Evolutionary conservation across 805 yeast species (phyloP).

Genomic region (Candida krabiensis): DNA sequence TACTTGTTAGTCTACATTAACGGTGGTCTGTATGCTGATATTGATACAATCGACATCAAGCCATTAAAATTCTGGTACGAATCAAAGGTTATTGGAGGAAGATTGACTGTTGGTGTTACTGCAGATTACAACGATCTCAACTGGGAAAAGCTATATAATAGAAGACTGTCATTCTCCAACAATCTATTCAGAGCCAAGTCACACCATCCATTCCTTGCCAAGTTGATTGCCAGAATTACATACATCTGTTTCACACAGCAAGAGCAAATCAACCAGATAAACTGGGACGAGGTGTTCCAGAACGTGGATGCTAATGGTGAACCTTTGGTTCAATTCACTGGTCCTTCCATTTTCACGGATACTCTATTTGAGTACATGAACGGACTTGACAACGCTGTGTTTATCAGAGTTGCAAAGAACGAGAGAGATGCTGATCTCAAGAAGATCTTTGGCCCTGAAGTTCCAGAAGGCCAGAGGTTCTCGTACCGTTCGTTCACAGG

Average conservation of each 20-base stretch:
- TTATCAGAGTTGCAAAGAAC: slow-evolving; percentile 31
- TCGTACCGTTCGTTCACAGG: slow-evolving; percentile 31
- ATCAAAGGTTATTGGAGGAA: slow-evolving; percentile 22
- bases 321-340: slow-evolving; percentile 34
- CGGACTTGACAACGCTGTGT: slow-evolving; percentile 25
- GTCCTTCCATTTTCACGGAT: slow-evolving; percentile 36
- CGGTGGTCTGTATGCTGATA: slow-evolving; percentile 59
- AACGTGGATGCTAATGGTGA: slow-evolving; percentile 35
- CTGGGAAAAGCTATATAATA: slow-evolving; percentile 33
- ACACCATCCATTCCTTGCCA: slow-evolving; percentile 36
- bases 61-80: slow-evolving; percentile 35
- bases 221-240: slow-evolving; percentile 32
- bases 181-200: slow-evolving; percentile 31
- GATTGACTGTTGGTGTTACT: slow-evolving; percentile 30
- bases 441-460: slow-evolving; percentile 32
- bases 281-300: slow-evolving; percentile 31
- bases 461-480: slow-evolving; percentile 27
- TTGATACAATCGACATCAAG: slow-evolving; percentile 51
- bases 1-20: slow-evolving; percentile 47
- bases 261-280: slow-evolving; percentile 21
- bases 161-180: slow-evolving; percentile 31
- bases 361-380: slow-evolving; percentile 34
- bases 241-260: slow-evolving; percentile 27
- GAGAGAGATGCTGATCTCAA: slow-evolving; percentile 27
- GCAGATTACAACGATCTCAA: slow-evolving; percentile 32